Percentiles rank a stretch among this genome's conserved stretches.
These are phyloP conservation scores for Plectranthus barbatus DNA, from an alignment of 257 asterid species.

Conservation along the genomic window DNA sequence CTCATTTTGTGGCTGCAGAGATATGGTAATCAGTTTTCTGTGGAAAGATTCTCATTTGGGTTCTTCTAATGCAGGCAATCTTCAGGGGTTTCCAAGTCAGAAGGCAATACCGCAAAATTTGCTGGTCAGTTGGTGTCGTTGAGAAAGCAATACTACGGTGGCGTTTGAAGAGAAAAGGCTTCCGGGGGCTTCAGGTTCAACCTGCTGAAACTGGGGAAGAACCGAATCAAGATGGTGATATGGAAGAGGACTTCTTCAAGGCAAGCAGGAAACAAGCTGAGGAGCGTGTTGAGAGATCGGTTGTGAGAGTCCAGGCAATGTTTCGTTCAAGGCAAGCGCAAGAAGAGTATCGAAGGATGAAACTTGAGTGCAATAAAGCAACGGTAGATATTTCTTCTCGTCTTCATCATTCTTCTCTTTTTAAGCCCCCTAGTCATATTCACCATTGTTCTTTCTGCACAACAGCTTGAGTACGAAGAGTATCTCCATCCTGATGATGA, in stretches of 20 bases:
- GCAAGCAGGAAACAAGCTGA: constrained; percentile 97
- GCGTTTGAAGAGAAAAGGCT: constrained; percentile 89
- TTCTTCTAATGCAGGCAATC: constrained; percentile 41
- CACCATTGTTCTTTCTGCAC: constrained; percentile 1
- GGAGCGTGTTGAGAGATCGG: constrained; percentile 95
- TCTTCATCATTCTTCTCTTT: not conserved
- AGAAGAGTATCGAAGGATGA: constrained; percentile 89
- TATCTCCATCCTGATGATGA: constrained; percentile 35
- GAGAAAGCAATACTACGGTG: constrained; percentile 91
- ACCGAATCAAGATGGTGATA: constrained; percentile 38
- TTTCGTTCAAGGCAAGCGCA: constrained; percentile 90
- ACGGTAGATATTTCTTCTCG: constrained; percentile 24
- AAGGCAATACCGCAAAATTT: constrained; percentile 64
- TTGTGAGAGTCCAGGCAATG: constrained; percentile 87
- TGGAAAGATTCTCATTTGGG: not conserved
- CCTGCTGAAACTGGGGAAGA: constrained; percentile 21
- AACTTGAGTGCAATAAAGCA: constrained; percentile 53
- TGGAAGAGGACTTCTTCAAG: constrained; percentile 77
- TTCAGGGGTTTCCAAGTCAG: constrained; percentile 84
- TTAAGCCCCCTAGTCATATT: not conserved
- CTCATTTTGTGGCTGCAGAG: not conserved
- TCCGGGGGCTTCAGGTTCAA: constrained; percentile 80
- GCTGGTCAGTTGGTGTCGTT: constrained; percentile 89
- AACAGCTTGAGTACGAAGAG: constrained; percentile 64
- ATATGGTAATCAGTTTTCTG: not conserved